phyloP scores from a whole-genome alignment of 1,284 basidiomycete species.

The Hemileia vastatrix region DNA sequence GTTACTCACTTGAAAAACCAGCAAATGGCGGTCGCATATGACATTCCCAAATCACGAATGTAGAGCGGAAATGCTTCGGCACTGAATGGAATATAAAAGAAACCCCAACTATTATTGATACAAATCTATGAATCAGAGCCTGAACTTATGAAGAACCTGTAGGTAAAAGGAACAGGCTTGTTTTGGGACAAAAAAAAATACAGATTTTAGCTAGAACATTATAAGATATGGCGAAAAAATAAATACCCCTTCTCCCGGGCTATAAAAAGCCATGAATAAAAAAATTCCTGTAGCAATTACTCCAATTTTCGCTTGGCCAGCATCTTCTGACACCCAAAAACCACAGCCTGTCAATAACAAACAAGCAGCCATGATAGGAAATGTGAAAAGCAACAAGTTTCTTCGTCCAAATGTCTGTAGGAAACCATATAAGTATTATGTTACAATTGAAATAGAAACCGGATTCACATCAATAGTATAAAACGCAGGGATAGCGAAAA shows the following conservation, averaged over 20 bases:
- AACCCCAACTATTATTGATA: slow-evolving; percentile 15
- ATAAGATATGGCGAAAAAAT: slow-evolving; percentile 52
- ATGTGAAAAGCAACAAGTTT: slow-evolving; percentile 57
- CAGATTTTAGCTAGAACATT: neutral
- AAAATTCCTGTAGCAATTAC: slow-evolving; percentile 38
- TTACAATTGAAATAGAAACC: neutral
- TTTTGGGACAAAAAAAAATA: slow-evolving; percentile 59
- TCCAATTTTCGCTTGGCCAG: slow-evolving; percentile 84
- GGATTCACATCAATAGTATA: slow-evolving; percentile 50
- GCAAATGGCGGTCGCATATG: slow-evolving; percentile 54
- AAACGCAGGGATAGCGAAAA: slow-evolving; percentile 49
- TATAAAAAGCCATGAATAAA: slow-evolving; percentile 47
- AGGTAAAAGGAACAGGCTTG: slow-evolving; percentile 69
- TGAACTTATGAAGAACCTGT: slow-evolving; percentile 51
- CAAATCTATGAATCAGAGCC: neutral
- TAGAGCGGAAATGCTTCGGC: slow-evolving; percentile 66
- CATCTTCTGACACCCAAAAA: slow-evolving; percentile 58
- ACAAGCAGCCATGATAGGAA: slow-evolving; percentile 59
- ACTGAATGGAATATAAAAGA: slow-evolving; percentile 48
- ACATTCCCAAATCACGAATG: slow-evolving; percentile 63
- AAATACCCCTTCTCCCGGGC: slow-evolving; percentile 52
- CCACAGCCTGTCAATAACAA: slow-evolving; percentile 57
- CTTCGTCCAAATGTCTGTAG: slow-evolving; percentile 55
- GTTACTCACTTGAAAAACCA: slow-evolving; percentile 52
- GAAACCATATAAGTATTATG: too few species aligned